Conservation (phyloP, 495 filamentous ascomycete species). For the Aspergillus nidulans region DNA sequence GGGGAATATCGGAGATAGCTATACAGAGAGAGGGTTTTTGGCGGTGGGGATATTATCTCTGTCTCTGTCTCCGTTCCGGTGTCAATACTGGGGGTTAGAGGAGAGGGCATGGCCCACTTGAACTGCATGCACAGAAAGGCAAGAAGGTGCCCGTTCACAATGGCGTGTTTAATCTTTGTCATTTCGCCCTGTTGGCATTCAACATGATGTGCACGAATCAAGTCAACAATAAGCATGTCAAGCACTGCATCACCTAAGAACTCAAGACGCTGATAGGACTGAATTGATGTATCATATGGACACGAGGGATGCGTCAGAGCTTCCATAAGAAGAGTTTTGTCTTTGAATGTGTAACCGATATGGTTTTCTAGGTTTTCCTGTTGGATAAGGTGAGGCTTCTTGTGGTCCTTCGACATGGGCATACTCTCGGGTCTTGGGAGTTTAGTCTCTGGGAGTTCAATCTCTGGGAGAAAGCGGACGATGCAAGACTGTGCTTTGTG, state of each 20-base stretch:
- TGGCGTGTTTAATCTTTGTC: conserved; percentile 67
- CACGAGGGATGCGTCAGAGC: conserved; percentile 82
- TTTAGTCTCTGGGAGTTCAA: conserved; percentile 27
- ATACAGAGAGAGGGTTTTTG: conserved; percentile 49
- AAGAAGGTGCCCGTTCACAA: conserved; percentile 84
- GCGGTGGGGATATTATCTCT: background rate
- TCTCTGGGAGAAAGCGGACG: conserved; percentile 58
- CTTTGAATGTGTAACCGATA: conserved; percentile 60
- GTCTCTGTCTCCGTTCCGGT: background rate
- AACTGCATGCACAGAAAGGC: conserved; percentile 70
- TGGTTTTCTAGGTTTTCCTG: conserved; percentile 14
- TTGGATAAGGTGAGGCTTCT: conserved; percentile 3
- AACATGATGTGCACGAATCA: conserved; percentile 41
- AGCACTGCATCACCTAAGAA: conserved; percentile 87
- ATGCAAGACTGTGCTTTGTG: conserved; percentile 60
- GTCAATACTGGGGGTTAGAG: background rate
- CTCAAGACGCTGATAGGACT: conserved; percentile 83
- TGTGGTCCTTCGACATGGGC: conserved; percentile 8
- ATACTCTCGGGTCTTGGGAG: conserved; percentile 18
- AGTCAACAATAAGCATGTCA: conserved; percentile 66
- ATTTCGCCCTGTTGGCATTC: conserved; percentile 61
- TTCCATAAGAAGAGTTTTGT: conserved; percentile 70
- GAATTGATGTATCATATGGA: conserved; percentile 39
- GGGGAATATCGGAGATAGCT: conserved; percentile 62
- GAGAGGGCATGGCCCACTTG: conserved; percentile 14